A percentile compares a stretch with the other conserved stretches of the same genome.
phyloP scores from a whole-genome alignment of 2,329 filamentous ascomycete species.

The Drechslera avenae region DNA sequence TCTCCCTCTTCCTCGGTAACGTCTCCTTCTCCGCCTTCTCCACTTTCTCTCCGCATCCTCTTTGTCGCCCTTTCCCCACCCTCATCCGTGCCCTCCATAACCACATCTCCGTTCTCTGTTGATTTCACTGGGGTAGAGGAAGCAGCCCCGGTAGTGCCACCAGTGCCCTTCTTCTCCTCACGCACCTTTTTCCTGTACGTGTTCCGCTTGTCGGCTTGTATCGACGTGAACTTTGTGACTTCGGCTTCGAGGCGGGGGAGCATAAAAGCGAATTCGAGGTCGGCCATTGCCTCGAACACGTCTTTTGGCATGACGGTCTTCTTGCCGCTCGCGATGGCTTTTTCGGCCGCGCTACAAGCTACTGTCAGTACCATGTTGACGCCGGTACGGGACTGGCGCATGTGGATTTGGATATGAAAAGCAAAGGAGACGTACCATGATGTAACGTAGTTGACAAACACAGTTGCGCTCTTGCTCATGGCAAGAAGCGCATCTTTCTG shows the following conservation, averaged over 20 bases:
- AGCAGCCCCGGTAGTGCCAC: neutral
- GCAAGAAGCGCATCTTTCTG: constrained; percentile 81
- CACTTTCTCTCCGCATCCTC: constrained; percentile 50
- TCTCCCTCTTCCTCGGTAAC: constrained; percentile 48
- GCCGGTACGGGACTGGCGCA: neutral
- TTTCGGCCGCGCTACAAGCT: constrained; percentile 70
- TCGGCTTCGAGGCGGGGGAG: constrained; percentile 74
- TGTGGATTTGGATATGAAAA: neutral
- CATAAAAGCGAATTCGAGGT: constrained; percentile 75
- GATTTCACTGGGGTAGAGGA: constrained; percentile 4
- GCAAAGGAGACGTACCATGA: constrained; percentile 62
- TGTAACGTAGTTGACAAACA: constrained; percentile 82
- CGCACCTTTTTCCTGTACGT: constrained; percentile 72
- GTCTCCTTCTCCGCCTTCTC: constrained; percentile 47
- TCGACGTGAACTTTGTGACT: constrained; percentile 75
- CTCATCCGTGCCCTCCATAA: constrained; percentile 26
- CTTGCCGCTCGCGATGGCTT: constrained; percentile 68
- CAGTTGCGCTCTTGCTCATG: constrained; percentile 79
- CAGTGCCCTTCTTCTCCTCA: constrained; percentile 60
- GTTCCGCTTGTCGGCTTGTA: constrained; percentile 75
- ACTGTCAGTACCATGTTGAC: constrained; percentile 1
- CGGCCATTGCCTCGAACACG: constrained; percentile 77
- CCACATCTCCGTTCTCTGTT: constrained; percentile 5
- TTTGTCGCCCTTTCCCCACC: constrained; percentile 57
- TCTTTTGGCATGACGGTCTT: constrained; percentile 79